Conservation (phyloP, 345 rosid genomes). For the Aurinia saxatilis region DNA sequence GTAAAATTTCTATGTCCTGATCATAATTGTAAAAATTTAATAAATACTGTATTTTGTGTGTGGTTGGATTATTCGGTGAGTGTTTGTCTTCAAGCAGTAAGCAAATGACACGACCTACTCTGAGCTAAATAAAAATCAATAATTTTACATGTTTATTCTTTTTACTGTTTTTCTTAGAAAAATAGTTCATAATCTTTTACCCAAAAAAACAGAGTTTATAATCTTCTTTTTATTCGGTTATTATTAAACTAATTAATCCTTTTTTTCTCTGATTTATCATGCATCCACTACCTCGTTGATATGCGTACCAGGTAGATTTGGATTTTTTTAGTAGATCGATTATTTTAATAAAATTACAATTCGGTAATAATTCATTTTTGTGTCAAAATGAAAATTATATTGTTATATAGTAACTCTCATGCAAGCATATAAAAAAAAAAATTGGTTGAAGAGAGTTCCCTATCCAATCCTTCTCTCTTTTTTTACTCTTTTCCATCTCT, state of each 20-base stretch:
- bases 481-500: too few relatives aligned
- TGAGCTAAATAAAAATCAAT: not conserved
- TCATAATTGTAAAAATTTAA: not conserved
- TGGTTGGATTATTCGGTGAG: conserved; percentile 2
- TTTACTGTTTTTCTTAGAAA: too few relatives aligned
- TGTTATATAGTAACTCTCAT: too few relatives aligned
- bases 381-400: not conserved
- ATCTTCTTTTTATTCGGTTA: not conserved
- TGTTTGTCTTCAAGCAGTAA: conserved; percentile 8
- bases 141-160: not conserved
- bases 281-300: conserved; percentile 18
- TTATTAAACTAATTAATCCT: not conserved
- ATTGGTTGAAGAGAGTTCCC: too few relatives aligned
- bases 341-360: not conserved
- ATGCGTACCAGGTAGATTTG: conserved; percentile 22
- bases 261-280: not conserved
- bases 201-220: too few relatives aligned
- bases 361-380: not conserved
- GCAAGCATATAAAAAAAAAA: too few relatives aligned
- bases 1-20: not conserved
- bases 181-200: too few relatives aligned
- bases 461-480: too few relatives aligned
- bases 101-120: not conserved
- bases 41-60: not conserved
- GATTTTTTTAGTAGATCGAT: not conserved